A percentile compares a stretch with the other conserved stretches of the same genome.
Evolutionary conservation across 2,329 filamentous ascomycete species (phyloP).

Genomic region (Verticillium zaregamsianum): DNA sequence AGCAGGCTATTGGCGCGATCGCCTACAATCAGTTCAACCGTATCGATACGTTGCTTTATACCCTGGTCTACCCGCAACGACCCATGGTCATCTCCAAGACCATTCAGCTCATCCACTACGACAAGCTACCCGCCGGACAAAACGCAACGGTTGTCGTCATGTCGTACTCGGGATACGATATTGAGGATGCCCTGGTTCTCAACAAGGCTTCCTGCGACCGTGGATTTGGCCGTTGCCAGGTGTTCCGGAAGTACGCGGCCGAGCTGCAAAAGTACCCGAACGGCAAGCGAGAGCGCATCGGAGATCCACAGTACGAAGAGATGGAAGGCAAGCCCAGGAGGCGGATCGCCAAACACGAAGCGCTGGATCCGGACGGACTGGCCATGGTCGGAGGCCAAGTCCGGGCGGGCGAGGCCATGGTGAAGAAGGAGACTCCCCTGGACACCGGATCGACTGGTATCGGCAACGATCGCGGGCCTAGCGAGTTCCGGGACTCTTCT

Average conservation of each 20-base stretch:
- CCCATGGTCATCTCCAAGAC: slow-evolving; percentile 97
- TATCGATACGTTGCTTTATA: slow-evolving; percentile 92
- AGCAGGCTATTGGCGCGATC: slow-evolving; percentile 98
- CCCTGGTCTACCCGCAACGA: slow-evolving; percentile 95
- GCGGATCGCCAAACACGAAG: slow-evolving; percentile 63
- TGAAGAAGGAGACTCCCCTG: slow-evolving; percentile 83
- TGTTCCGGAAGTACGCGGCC: slow-evolving; percentile 91
- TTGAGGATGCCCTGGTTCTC: slow-evolving; percentile 93
- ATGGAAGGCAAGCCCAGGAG: slow-evolving; percentile 58
- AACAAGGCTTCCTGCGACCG: slow-evolving; percentile 96
- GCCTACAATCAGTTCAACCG: slow-evolving; percentile 97
- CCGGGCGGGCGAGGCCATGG: slow-evolving; percentile 74
- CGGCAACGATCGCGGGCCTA: slow-evolving; percentile 59
- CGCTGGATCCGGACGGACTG: slow-evolving; percentile 81
- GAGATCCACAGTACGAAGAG: slow-evolving; percentile 44
- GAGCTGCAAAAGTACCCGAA: slow-evolving; percentile 88
- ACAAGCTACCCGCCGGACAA: slow-evolving; percentile 93
- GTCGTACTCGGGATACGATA: slow-evolving; percentile 99
- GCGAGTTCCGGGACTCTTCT: slow-evolving; percentile 63
- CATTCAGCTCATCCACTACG: slow-evolving; percentile 94
- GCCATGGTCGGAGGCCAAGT: slow-evolving; percentile 82
- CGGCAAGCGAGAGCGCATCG: slow-evolving; percentile 64
- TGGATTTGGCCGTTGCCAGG: slow-evolving; percentile 94
- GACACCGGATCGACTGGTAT: slow-evolving; percentile 72
- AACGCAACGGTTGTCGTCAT: slow-evolving; percentile 98